These are phyloP conservation scores for Hanseniaspora lachancei DNA, from an alignment of 805 yeast genomes.

Conservation along the genomic window DNA sequence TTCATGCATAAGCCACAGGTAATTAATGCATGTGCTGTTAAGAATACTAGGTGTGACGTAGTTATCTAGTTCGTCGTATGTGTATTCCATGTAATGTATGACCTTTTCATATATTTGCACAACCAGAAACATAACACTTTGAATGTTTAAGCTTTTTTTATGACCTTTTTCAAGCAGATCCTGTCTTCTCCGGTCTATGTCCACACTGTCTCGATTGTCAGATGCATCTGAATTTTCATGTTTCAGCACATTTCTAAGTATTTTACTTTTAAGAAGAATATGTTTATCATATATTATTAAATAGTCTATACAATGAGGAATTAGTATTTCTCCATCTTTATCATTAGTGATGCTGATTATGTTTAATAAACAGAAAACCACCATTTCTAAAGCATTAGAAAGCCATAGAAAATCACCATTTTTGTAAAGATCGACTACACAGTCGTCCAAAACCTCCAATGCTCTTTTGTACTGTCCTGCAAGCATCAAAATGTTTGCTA, in stretches of 20 bases:
- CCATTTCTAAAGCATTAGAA: constrained; percentile 67
- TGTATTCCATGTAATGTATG: constrained; percentile 35
- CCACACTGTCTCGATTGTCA: not conserved
- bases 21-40: constrained; percentile 57
- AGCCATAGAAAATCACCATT: constrained; percentile 75
- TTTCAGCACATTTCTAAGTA: not conserved
- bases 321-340: not conserved
- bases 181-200: not conserved
- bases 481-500: constrained; percentile 63
- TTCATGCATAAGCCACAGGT: constrained; percentile 40
- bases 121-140: not conserved
- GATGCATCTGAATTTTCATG: not conserved
- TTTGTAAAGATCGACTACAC: constrained; percentile 44
- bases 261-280: not conserved
- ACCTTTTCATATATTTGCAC: constrained; percentile 27
- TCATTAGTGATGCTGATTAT: not conserved
- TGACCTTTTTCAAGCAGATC: not conserved
- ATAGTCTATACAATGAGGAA: not conserved
- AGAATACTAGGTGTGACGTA: constrained; percentile 71
- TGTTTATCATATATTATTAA: constrained; percentile 5
- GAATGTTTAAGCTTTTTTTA: not conserved
- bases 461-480: constrained; percentile 73
- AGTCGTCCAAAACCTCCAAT: constrained; percentile 58
- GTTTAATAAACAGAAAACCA: not conserved
- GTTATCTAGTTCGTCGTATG: constrained; percentile 51